Evolutionary conservation across 202 grass and related monocot genomes (phyloP), one percentile per base, ranked within the genome.

Genomic region (Musa balbisiana): DNA sequence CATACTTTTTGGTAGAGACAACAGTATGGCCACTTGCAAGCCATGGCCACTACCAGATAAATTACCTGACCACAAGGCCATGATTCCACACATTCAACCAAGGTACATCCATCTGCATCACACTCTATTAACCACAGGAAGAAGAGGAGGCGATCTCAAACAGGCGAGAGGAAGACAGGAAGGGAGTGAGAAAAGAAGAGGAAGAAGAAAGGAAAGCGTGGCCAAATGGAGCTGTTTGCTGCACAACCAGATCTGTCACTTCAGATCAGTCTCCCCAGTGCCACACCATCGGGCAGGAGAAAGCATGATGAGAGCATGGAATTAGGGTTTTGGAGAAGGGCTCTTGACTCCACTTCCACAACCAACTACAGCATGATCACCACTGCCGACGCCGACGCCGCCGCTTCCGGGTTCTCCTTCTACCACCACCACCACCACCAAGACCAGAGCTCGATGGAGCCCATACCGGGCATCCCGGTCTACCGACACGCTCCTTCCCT

Each of bases 191-290:
- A 8, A 43, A 6, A 43, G 33, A 43, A 43, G 33, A 43, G 33
- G 33, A 43, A 43, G 33, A 43, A 43, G 33, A 43, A 43, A 43
- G 33, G 33, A 8, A 11, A 12, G 62, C 16, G 29, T 2, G 15
- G 56, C 16, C 27, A 17, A 55, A 73, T 73, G 72, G 72, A 73
- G 53, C 21, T 73, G 11, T 73, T 58, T 23, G 26, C 72, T 17
- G 12, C 72, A 9, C 72, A 70, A 21, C 67, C 72, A 55, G 72
- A 73, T 54, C 53, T 73, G 8, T 73, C 72, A 15, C 72, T 73
- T 56, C 72, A 73, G 72, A 58, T 73, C 53, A 73, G 72, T 5
- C 15, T 24, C 52, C 72, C 72, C 2, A 56, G 33, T 21, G 22
- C 72, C 14, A 27, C 33, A 71, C 9, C 68, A 3, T 20, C 72